Percentiles rank a stretch among this genome's conserved stretches.
Conservation (phyloP, 1,284 basidiomycete species). For the Waitea zeae region DNA sequence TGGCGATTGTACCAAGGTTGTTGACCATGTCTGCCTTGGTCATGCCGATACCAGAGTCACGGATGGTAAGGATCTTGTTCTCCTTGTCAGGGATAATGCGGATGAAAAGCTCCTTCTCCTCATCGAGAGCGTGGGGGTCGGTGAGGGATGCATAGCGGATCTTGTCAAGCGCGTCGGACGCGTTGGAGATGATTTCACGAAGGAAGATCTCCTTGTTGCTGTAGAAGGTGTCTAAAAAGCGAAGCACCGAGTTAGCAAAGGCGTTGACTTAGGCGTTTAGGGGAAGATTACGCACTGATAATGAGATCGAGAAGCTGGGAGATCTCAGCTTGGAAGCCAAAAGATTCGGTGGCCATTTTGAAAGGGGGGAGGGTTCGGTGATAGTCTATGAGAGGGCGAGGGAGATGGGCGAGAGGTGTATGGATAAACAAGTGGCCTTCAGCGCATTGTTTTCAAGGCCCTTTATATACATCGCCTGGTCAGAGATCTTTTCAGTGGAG, state of each 20-base stretch:
- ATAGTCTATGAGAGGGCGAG: constrained; percentile 6
- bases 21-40: constrained; percentile 97
- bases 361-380: too few relatives aligned
- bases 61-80: constrained; percentile 82
- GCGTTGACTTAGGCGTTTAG: constrained; percentile 3
- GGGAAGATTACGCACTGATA: constrained; percentile 47
- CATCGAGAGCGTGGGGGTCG: constrained; percentile 75
- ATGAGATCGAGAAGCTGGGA: constrained; percentile 84
- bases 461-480: too few relatives aligned
- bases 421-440: too few relatives aligned
- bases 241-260: neutral
- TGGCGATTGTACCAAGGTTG: constrained; percentile 99
- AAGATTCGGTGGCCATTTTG: constrained; percentile 71
- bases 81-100: constrained; percentile 92
- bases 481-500: too few relatives aligned
- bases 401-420: constrained; percentile 1
- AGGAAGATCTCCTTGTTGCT: constrained; percentile 99
- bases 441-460: too few relatives aligned
- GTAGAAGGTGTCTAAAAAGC: constrained; percentile 78
- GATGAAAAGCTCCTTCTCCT: constrained; percentile 83
- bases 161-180: constrained; percentile 94
- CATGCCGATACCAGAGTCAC: constrained; percentile 98
- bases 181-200: constrained; percentile 86
- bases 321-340: constrained; percentile 96
- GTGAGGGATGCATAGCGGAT: constrained; percentile 89